A percentile compares a stretch with the other conserved stretches of the same genome.
Evolutionary conservation across 179 eudicot species (phyloP).

Genomic region (Nepenthes alata): DNA sequence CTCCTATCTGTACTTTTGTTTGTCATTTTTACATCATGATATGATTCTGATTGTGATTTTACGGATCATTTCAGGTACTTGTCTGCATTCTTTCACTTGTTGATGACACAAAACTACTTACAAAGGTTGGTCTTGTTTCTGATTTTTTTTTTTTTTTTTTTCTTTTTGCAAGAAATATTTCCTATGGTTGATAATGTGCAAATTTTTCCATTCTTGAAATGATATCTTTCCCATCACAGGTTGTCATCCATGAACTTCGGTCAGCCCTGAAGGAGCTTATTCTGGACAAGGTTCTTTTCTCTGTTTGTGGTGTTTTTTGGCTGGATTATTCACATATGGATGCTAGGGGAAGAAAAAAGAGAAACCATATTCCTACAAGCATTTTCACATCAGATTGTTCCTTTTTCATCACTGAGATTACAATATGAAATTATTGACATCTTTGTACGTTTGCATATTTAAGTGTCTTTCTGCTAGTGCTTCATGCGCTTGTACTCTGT

Average conservation of each 20-base stretch:
- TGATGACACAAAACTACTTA: slow-evolving; percentile 83
- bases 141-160: background rate
- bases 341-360: no score
- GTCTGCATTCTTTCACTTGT: slow-evolving; percentile 60
- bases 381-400: background rate
- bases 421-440: no score
- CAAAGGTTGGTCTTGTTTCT: slow-evolving; percentile 44
- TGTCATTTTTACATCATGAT: background rate
- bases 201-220: background rate
- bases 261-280: slow-evolving; percentile 53
- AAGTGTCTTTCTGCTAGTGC: no score
- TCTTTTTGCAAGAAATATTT: background rate
- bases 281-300: slow-evolving; percentile 51
- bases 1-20: background rate
- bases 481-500: no score
- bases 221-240: slow-evolving; percentile 22
- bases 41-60: background rate
- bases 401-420: no score
- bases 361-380: background rate
- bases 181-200: background rate
- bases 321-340: background rate
- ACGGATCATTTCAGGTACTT: slow-evolving; percentile 40
- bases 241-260: slow-evolving; percentile 58
- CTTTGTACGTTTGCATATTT: no score
- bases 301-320: background rate